Evolutionary conservation across 2,329 filamentous ascomycete genomes (phyloP).

Genomic region (Myriosclerotinia scirpicola): DNA sequence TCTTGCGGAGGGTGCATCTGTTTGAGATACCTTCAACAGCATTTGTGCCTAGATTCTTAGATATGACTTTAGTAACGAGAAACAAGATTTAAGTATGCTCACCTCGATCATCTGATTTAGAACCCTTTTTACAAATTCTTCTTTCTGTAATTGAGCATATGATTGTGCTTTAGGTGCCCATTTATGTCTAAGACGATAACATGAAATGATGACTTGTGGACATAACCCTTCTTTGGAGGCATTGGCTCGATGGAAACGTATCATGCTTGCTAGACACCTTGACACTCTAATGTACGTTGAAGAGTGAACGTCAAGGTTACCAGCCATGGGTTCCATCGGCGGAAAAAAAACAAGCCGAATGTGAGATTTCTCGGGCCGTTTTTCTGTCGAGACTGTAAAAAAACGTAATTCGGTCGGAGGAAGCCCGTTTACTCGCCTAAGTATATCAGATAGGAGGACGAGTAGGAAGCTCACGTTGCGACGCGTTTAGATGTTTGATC

Average conservation of each 20-base stretch:
- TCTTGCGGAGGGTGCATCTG: slow-evolving; percentile 4
- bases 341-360: background rate
- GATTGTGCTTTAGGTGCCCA: slow-evolving; percentile 16
- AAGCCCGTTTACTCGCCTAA: background rate
- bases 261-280: slow-evolving; percentile 20
- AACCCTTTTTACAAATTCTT: slow-evolving; percentile 16
- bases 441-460: background rate
- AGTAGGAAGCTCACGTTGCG: background rate
- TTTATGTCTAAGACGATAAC: slow-evolving; percentile 15
- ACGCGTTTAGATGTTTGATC: background rate
- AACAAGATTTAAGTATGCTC: background rate
- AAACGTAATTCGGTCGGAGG: background rate
- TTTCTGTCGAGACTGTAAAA: background rate
- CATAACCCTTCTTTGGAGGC: slow-evolving; percentile 22
- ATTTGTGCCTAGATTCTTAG: slow-evolving; percentile 9
- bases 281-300: slow-evolving; percentile 15
- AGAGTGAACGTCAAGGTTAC: background rate
- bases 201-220: slow-evolving; percentile 22
- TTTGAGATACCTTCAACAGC: background rate
- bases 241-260: slow-evolving; percentile 20
- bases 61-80: background rate
- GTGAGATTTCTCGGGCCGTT: background rate
- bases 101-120: slow-evolving; percentile 22
- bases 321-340: background rate
- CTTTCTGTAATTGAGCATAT: slow-evolving; percentile 12